Percentiles rank a stretch among this genome's conserved stretches.
Evolutionary conservation across 495 filamentous ascomycete genomes (phyloP).

Genomic region (Penicillium desertorum): DNA sequence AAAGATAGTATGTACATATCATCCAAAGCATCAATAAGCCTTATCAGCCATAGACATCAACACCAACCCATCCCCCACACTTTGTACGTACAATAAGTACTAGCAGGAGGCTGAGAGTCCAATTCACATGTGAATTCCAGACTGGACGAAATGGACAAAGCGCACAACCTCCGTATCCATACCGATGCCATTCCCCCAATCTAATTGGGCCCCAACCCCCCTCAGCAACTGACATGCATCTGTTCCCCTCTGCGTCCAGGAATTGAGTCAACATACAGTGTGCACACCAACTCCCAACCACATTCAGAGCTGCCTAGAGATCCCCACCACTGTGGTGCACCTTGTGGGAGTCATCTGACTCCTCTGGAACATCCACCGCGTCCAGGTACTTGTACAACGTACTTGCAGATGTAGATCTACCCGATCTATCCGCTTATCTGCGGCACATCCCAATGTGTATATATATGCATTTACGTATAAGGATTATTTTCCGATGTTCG

Average conservation of each 20-base stretch:
- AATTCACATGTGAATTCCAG: conserved; percentile 12
- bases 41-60: neutral
- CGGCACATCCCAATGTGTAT: neutral
- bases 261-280: conserved; percentile 8
- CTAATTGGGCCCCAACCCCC: conserved; percentile 2
- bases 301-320: conserved; percentile 13
- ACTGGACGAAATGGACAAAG: conserved; percentile 12
- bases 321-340: conserved; percentile 6
- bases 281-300: conserved; percentile 18
- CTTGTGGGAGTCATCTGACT: conserved; percentile 28
- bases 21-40: neutral
- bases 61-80: neutral
- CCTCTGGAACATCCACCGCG: neutral
- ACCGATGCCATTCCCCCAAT: neutral
- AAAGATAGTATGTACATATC: neutral
- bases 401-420: conserved; percentile 5
- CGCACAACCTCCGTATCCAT: conserved; percentile 1
- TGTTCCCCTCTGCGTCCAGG: conserved; percentile 9
- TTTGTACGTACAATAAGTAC: conserved; percentile 2
- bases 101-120: conserved; percentile 1
- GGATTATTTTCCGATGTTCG: conserved; percentile 7
- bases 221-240: conserved; percentile 7
- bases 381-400: conserved; percentile 20
- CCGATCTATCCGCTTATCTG: conserved; percentile 13
- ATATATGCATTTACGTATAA: neutral